Percentiles rank a stretch among this genome's conserved stretches.
Evolutionary conservation across 2,329 filamentous ascomycete genomes (phyloP).

Genomic region (Pseudopithomyces chartarum): DNA sequence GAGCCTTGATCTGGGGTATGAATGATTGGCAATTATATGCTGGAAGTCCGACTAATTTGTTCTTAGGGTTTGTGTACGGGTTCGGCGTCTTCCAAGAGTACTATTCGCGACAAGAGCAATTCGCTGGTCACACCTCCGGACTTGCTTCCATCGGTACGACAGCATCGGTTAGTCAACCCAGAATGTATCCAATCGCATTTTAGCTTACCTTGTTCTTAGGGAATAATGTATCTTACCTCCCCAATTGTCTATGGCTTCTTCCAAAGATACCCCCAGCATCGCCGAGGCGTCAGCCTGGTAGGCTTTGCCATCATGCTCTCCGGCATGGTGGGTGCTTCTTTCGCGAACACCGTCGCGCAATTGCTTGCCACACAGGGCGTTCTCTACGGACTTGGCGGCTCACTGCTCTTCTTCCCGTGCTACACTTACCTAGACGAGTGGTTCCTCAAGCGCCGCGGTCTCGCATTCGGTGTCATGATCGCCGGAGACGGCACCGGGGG

Average conservation of each 20-base stretch:
- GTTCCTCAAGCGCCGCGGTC: constrained; percentile 62
- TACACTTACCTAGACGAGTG: constrained; percentile 63
- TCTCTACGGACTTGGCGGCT: constrained; percentile 1
- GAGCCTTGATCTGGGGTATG: constrained; percentile 1
- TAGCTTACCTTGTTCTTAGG: background rate
- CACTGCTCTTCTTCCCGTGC: background rate
- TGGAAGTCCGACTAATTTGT: background rate
- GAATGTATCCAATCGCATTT: background rate
- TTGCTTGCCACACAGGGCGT: background rate
- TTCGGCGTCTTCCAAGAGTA: constrained; percentile 9
- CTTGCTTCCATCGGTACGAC: constrained; percentile 2
- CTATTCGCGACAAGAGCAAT: constrained; percentile 1
- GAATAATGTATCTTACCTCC: constrained; percentile 2
- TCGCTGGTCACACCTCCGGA: background rate
- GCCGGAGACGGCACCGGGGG: background rate
- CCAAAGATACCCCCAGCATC: background rate
- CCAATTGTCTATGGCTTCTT: background rate
- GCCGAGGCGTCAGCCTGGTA: background rate
- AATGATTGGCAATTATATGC: background rate
- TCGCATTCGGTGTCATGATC: constrained; percentile 59
- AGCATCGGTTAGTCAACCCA: background rate
- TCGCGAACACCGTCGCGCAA: background rate
- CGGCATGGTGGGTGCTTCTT: constrained; percentile 1
- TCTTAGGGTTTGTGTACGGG: background rate
- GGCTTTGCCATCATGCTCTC: background rate